These are phyloP conservation scores for Clitopilus passeckerianus DNA, from an alignment of 768 basidiomycete genomes.

Conservation along the genomic window DNA sequence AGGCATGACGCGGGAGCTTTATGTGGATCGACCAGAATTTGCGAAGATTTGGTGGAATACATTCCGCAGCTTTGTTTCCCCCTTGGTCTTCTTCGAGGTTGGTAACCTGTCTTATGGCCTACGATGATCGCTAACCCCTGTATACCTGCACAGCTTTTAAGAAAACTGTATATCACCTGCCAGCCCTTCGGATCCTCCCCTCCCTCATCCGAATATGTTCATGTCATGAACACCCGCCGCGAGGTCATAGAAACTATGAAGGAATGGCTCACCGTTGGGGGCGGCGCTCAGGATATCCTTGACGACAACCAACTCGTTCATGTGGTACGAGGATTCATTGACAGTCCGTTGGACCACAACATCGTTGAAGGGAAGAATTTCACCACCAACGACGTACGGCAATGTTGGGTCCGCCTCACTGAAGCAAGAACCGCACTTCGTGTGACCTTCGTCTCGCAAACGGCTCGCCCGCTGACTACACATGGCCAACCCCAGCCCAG, in stretches of 20 bases:
- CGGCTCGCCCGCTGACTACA: conserved; percentile 49
- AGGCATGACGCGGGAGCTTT: conserved; percentile 66
- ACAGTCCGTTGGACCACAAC: conserved; percentile 46
- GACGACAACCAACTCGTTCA: conserved; percentile 64
- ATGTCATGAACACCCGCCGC: conserved; percentile 46
- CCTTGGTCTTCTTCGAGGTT: conserved; percentile 83
- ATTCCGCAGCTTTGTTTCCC: conserved; percentile 78
- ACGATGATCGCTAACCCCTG: background rate
- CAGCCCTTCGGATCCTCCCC: conserved; percentile 37
- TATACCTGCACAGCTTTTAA: conserved; percentile 48
- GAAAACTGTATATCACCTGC: conserved; percentile 64
- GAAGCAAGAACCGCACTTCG: conserved; percentile 36
- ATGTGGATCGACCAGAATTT: conserved; percentile 72
- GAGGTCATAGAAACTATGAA: conserved; percentile 62
- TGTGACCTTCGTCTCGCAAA: conserved; percentile 47
- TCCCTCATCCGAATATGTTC: conserved; percentile 39
- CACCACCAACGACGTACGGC: conserved; percentile 38
- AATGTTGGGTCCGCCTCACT: conserved; percentile 40
- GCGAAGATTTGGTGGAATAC: conserved; percentile 78
- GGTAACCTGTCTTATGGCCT: conserved; percentile 10
- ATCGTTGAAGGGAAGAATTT: conserved; percentile 36
- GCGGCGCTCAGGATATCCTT: conserved; percentile 74
- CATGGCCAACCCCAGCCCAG: conserved; percentile 15
- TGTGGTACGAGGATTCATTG: conserved; percentile 57
- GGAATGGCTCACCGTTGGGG: conserved; percentile 70